Evolutionary conservation across 2,329 filamentous ascomycete genomes (phyloP).

Genomic region (Ophiostoma novo-ulmi): DNA sequence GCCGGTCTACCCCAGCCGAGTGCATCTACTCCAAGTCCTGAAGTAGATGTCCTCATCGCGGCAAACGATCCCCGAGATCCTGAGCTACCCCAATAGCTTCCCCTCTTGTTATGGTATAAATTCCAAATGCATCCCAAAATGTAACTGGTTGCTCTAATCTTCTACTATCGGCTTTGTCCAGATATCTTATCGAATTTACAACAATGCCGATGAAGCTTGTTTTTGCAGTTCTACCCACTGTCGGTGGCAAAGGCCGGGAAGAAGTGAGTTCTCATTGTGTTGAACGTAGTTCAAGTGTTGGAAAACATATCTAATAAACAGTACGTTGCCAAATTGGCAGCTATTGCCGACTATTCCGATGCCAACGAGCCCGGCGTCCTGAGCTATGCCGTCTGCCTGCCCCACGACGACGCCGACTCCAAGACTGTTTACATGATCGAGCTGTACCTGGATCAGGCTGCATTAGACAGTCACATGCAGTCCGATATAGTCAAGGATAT

Average conservation of each 20-base stretch:
- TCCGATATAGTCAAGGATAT: not conserved
- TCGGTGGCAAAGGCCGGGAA: constrained; percentile 21
- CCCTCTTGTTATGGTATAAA: not conserved
- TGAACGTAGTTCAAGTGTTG: not conserved
- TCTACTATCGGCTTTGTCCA: not conserved
- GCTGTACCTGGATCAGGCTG: constrained; percentile 26
- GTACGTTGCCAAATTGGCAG: constrained; percentile 24
- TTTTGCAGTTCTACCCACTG: constrained; percentile 24
- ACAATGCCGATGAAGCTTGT: constrained; percentile 18
- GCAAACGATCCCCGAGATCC: not conserved
- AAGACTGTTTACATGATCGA: constrained; percentile 29
- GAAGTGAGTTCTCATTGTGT: constrained; percentile 21
- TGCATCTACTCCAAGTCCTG: not conserved
- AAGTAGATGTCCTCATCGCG: not conserved
- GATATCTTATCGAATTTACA: not conserved
- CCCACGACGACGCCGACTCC: constrained; percentile 29
- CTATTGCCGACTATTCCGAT: constrained; percentile 23
- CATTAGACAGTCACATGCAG: not conserved
- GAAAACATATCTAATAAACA: not conserved
- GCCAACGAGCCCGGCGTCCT: constrained; percentile 28
- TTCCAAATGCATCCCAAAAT: not conserved
- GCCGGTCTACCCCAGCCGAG: not conserved
- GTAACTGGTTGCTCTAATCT: not conserved
- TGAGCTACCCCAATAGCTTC: not conserved
- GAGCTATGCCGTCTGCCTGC: constrained; percentile 31